Conservation (phyloP, 805 yeast species). For the Candida chilensis region DNA sequence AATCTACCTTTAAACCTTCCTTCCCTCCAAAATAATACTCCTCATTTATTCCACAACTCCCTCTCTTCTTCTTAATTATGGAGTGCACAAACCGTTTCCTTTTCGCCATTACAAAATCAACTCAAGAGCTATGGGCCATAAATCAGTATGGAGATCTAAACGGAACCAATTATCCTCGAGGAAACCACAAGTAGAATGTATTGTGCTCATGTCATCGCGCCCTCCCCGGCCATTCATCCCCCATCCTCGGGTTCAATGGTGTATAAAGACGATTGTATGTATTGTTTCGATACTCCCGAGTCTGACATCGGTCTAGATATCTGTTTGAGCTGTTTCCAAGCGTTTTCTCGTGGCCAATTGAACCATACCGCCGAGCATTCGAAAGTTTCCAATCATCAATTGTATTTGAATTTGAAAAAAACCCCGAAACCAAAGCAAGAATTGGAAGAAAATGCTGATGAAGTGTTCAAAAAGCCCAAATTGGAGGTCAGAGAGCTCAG, state of each 20-base stretch:
- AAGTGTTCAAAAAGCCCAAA: constrained; percentile 29
- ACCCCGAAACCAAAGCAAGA: constrained; percentile 29
- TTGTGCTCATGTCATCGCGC: constrained; percentile 1
- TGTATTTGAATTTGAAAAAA: constrained; percentile 53
- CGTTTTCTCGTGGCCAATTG: constrained; percentile 40
- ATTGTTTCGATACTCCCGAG: constrained; percentile 65
- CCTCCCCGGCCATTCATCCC: constrained; percentile 4
- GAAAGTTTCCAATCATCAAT: constrained; percentile 38
- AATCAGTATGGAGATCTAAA: no score
- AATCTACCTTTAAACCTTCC: no score
- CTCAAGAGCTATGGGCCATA: no score
- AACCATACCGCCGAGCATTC: constrained; percentile 54
- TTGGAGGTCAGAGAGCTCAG: constrained; percentile 55
- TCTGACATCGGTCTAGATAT: constrained; percentile 57
- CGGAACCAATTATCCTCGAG: no score
- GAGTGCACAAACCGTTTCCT: no score
- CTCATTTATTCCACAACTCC: no score
- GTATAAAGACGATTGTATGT: constrained; percentile 86
- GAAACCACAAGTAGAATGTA: no score
- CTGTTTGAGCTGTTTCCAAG: constrained; percentile 66
- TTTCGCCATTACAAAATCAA: no score
- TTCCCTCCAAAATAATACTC: no score
- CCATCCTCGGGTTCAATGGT: constrained; percentile 31
- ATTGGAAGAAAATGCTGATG: constrained; percentile 11
- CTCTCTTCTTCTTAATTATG: no score